These are phyloP conservation scores for Paramecium primaurelia DNA, from an alignment of 73 alveolate genomes.

Conservation along the genomic window DNA sequence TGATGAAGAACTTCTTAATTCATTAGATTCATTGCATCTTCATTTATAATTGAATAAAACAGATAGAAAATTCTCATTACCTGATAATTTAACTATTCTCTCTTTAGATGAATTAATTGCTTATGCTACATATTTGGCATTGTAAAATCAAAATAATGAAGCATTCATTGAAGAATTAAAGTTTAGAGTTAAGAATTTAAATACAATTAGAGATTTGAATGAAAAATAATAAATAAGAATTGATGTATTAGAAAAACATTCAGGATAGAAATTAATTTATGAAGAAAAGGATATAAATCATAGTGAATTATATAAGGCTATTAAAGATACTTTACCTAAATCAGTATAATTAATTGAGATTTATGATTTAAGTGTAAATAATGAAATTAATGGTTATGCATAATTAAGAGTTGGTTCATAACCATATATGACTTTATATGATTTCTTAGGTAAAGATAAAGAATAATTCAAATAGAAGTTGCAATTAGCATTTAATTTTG, in stretches of 20 bases:
- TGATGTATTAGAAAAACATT: background rate
- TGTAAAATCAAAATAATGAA: background rate
- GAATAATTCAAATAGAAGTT: background rate
- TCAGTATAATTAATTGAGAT: background rate
- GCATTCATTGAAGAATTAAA: background rate
- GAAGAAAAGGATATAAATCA: background rate
- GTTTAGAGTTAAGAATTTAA: background rate
- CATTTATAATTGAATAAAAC: background rate
- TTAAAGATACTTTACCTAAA: background rate
- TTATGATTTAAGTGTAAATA: background rate
- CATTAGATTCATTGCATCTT: background rate
- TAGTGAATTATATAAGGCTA: background rate
- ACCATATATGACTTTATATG: background rate
- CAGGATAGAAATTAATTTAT: background rate
- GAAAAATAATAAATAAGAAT: background rate
- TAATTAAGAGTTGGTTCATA: background rate
- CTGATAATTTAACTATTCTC: background rate
- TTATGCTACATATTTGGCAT: background rate
- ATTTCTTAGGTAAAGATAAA: background rate
- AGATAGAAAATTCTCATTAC: background rate
- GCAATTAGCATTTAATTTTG: background rate
- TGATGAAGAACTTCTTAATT: background rate
- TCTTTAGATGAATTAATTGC: background rate
- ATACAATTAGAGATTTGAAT: background rate
- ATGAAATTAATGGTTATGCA: constrained; percentile 1